Conservation (phyloP, 2,329 filamentous ascomycete species). For the Plenodomus tracheiphilus region DNA sequence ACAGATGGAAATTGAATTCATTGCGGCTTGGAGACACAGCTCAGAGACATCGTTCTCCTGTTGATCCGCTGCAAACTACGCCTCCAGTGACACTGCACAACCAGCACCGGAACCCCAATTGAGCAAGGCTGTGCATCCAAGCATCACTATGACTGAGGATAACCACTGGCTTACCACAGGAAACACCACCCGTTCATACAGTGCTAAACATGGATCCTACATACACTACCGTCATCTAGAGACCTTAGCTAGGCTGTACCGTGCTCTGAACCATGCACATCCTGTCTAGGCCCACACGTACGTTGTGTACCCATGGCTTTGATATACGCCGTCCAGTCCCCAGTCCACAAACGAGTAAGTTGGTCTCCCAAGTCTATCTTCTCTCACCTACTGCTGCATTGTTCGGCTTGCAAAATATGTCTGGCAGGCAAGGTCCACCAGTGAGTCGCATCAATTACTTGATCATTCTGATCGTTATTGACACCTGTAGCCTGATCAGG, state of each 20-base stretch:
- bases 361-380: constrained; percentile 3
- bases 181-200: constrained; percentile 17
- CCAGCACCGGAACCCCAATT: constrained; percentile 16
- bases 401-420: constrained; percentile 4
- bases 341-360: constrained; percentile 5
- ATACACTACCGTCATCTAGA: constrained; percentile 27
- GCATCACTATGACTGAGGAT: constrained; percentile 8
- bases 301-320: constrained; percentile 11
- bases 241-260: constrained; percentile 20
- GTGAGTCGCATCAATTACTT: constrained; percentile 5
- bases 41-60: neutral
- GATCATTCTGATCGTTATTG: constrained; percentile 1
- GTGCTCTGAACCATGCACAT: constrained; percentile 20
- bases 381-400: constrained; percentile 3
- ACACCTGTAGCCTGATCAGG: constrained; percentile 13
- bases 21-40: neutral
- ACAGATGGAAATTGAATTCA: neutral
- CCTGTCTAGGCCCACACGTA: constrained; percentile 16
- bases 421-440: constrained; percentile 7
- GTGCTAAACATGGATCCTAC: constrained; percentile 15
- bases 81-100: constrained; percentile 2
- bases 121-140: constrained; percentile 11
- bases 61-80: constrained; percentile 5
- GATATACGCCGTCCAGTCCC: constrained; percentile 24
- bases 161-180: neutral